Percentiles rank a stretch among this genome's conserved stretches.
These are phyloP conservation scores for Penicillium italicum DNA, from an alignment of 2,329 filamentous ascomycete genomes.

Conservation along the genomic window DNA sequence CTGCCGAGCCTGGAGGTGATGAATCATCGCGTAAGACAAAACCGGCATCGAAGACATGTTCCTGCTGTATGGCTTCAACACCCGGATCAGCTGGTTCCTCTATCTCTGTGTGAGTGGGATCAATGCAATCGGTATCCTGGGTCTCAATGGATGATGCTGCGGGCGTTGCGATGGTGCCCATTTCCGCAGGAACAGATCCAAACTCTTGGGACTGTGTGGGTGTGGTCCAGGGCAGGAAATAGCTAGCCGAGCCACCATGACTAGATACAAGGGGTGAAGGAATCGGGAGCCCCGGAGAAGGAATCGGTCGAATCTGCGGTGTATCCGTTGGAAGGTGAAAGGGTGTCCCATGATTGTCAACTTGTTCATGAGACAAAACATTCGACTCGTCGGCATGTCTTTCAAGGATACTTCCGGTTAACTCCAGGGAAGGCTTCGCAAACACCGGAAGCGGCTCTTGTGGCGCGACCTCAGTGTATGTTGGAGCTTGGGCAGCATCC, in stretches of 20 bases:
- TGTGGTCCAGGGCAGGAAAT: constrained; percentile 29
- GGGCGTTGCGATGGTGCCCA: not conserved
- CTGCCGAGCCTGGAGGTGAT: no score
- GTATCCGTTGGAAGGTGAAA: constrained; percentile 31
- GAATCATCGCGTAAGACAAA: not conserved
- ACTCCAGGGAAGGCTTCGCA: constrained; percentile 18
- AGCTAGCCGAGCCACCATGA: constrained; percentile 25
- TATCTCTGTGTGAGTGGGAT: not conserved
- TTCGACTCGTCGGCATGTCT: constrained; percentile 4
- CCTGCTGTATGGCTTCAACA: not conserved
- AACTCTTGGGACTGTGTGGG: constrained; percentile 7
- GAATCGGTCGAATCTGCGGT: constrained; percentile 38
- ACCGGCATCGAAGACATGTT: not conserved
- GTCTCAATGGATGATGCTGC: not conserved
- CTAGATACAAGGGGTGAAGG: constrained; percentile 38
- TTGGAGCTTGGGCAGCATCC: not conserved
- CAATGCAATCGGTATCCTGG: not conserved
- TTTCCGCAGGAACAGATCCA: not conserved
- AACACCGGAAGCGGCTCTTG: constrained; percentile 12
- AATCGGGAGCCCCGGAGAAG: constrained; percentile 39
- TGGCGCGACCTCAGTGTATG: not conserved
- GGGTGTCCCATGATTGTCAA: not conserved
- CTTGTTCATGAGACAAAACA: not conserved
- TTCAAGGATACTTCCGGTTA: constrained; percentile 11
- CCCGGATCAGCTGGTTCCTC: not conserved